These are phyloP conservation scores for Pichia kluyveri DNA, from an alignment of 805 yeast species.

Conservation along the genomic window DNA sequence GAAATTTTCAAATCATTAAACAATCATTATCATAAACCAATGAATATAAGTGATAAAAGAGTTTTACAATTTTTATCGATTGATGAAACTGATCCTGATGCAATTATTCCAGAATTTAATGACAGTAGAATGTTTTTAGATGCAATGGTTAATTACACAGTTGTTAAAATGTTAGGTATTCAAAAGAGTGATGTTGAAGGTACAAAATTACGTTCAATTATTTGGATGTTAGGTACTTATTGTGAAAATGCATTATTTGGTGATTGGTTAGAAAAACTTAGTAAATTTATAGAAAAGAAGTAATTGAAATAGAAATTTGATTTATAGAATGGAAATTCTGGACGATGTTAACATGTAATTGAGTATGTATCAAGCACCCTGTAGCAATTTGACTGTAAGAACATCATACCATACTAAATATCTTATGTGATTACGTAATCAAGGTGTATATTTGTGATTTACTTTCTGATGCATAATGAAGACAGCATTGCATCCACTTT, in stretches of 20 bases:
- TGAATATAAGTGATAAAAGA: neutral
- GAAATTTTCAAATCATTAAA: slow-evolving; percentile 1
- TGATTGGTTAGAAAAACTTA: slow-evolving; percentile 4
- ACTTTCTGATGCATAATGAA: no score
- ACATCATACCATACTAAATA: no score
- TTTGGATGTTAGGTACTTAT: slow-evolving; percentile 6
- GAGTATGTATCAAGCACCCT: no score
- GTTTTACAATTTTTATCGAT: neutral
- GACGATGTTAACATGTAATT: no score
- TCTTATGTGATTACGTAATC: no score
- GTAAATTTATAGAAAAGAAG: slow-evolving; percentile 1
- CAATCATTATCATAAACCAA: slow-evolving; percentile 3
- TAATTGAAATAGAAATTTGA: neutral
- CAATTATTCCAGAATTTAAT: neutral
- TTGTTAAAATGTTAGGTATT: neutral
- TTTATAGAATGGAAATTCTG: neutral
- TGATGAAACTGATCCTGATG: neutral
- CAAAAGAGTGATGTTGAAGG: neutral
- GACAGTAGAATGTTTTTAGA: slow-evolving; percentile 1
- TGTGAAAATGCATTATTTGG: slow-evolving; percentile 6
- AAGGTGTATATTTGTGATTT: no score
- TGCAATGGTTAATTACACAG: slow-evolving; percentile 1
- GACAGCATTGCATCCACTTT: no score
- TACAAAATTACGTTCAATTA: neutral
- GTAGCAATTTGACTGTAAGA: no score